Base-by-base conservation (phyloP, 148 eudicot species). In the Beta vulgaris region DNA sequence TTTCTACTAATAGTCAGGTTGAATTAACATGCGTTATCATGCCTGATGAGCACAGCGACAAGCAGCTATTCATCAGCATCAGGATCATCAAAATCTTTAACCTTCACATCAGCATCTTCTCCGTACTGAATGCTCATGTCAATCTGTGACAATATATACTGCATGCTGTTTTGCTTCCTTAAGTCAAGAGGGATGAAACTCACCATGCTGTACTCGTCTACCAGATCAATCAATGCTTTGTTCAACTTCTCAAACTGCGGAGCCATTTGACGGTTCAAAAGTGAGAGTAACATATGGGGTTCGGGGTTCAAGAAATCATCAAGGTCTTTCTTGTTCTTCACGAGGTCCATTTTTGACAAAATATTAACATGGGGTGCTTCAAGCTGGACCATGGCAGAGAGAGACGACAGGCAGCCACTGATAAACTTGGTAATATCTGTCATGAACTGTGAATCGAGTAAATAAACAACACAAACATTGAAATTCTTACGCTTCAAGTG, bases 401-500 rank as follows among this genome's bases (percentile, higher is more conserved):
- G 93, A 44, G 98, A 95, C 11, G 99, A 82, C 91, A 95, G 87
- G 76, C 99, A 95, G 18, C 99, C 96, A 78, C 99, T 92, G 32
- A 92, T 91, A 81, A 95, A 95, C 87, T 95, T 95, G 78, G 99
- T 87, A 70, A 95, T 98, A 67, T 95, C 99, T 23, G 98, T 95
- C 81, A 95, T 87, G 78, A 95, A 92, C 99, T 90, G 98, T 13
- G 99, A 92, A 76, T 95, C 99, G 49, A 95, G 99, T 84, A 95
- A 79, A 72, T 91, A 95, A 2, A 95, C 97, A 46, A 62, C 99
- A 86, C 99, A 95, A 37, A 92, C 97, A 72, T 84, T 92, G 87
- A 95, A 92, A 81, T 92, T 84, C 83, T 91, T 92, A 25, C 90
- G 89, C 83, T 84, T 82, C 31, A 95, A 81, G 73, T 95, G 97